Evolutionary conservation across 768 basidiomycete species (phyloP), one percentile per base, ranked within the genome.

Genomic region (Russula brevipes): DNA sequence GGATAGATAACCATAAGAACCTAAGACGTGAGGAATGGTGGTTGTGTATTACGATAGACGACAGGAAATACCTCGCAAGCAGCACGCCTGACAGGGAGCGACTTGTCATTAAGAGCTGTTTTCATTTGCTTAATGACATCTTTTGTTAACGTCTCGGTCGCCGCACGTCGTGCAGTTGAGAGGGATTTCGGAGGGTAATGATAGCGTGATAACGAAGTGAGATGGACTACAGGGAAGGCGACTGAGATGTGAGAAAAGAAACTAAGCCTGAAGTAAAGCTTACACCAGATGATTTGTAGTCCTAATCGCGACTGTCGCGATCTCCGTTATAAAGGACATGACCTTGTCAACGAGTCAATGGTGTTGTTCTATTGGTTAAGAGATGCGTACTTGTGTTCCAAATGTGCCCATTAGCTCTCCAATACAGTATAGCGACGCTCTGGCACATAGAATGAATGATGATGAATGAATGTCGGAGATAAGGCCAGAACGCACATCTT

Each of bases 291-390:
- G 87, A 84, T 64, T 83, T 88, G 68, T 82, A 0, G 87, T 82
- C 72, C 86, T 92, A 47, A 91, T 73, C 0, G 86, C 79, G 0
- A 85, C 77, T 1, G 79, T 76, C 19, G 84, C 76, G 39, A 95
- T 89, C 71, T 98, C 96, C 35, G 87, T 82, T 85, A 95, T 88
- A 68, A 94, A 89, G 0, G 94, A 97, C 94, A 98, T 96, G 72
- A 94, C 86, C 92, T 98, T 55, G 14, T 39, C 14, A 38, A n/a
- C 2, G n/a, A 19, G 47, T 55, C n/a, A 54, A 46, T 56, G 66
- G 1, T 54, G 38, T 35, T 17, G 42, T 54, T 42, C 45, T 10
- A 16, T n/a, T 11, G 46, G 16, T 64, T 46, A 30, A n/a, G 38
- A 51, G 4, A 51, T 12, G 70, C 86, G 59, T 71, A 90, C 94